Evolutionary conservation across 169 alveolate species (phyloP), one percentile per base, ranked within the genome.

Genomic region (Plasmodium inui): DNA sequence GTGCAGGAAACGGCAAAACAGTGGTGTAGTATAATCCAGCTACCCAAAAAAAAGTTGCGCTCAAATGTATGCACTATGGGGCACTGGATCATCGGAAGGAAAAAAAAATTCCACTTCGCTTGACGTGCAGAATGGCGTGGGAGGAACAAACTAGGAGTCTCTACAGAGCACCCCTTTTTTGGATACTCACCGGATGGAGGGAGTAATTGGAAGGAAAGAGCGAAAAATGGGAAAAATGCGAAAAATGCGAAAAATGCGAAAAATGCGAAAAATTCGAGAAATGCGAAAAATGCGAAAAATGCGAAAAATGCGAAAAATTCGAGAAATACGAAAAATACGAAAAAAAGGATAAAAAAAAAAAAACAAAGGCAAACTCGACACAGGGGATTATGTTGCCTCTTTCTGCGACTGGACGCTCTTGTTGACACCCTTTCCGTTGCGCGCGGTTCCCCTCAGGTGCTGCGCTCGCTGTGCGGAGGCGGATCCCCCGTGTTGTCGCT

Each of bases 51-150:
- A 41, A 50, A 30, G 28, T 37, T 76, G 32, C 44, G 32, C 44
- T 37, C 34, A 76, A 37, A 26, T 76, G 57, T 76, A 76, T 37
- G 57, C 44, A 44, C 44, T 37, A 19, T 50, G 22, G 26, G 8
- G 22, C 0, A 14, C 22, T 50, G 22, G 61, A 14, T 50, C 61
- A 50, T 50, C 57, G 44, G 44, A 76, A 76, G 32, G 32, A 76
- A 76, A 76, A 76, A 76, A 76, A 76, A 76, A 76, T 50, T 50
- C 22, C 61, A 50, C 61, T 50, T 50, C 17, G 61, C 61, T 50
- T 50, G 57, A 46, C 57, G 61, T 50, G 61, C 22, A 50, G 14
- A 50, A 50, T 50, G 0, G 61, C 61, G 61, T 14, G 8, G 61
- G 22, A 2, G 61, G 14, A 50, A 50, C 61, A 50, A 50, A 50